Conservation (phyloP, 345 rosid genomes). For the Anacardium occidentale region DNA sequence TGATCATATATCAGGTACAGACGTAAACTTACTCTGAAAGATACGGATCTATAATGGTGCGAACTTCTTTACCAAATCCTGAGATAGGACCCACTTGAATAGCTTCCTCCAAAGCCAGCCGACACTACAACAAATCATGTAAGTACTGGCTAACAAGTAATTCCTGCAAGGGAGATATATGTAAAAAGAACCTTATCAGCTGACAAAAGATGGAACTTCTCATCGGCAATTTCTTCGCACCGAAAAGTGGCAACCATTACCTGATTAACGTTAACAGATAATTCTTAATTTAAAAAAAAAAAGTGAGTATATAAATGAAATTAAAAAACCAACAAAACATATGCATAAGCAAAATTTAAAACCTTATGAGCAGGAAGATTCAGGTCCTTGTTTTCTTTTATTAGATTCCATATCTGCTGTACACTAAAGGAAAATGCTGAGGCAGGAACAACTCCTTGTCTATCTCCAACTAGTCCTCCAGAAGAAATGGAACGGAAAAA, state of each 20-base stretch:
- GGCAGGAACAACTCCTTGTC: conserved; percentile 85
- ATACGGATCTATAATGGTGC: conserved; percentile 52
- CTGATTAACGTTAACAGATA: conserved; percentile 35
- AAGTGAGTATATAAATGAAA: conserved; percentile 2
- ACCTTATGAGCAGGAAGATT: conserved; percentile 96
- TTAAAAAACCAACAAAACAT: conserved; percentile 1
- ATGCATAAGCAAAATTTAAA: conserved; percentile 11
- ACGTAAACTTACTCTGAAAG: conserved; percentile 57
- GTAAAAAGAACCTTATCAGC: conserved; percentile 45
- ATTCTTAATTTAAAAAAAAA: background rate
- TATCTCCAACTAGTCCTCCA: conserved; percentile 93
- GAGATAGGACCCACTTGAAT: conserved; percentile 49
- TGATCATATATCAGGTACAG: background rate
- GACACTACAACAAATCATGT: conserved; percentile 41
- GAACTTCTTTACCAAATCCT: conserved; percentile 72
- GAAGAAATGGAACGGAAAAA: conserved; percentile 79
- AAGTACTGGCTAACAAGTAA: background rate
- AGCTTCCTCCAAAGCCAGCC: conserved; percentile 67
- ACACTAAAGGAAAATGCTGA: conserved; percentile 83
- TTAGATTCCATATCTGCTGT: conserved; percentile 76
- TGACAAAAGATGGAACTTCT: conserved; percentile 47
- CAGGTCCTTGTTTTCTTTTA: conserved; percentile 83
- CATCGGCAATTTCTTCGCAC: conserved; percentile 87
- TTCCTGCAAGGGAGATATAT: conserved; percentile 7
- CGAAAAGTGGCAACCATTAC: conserved; percentile 94